Evolutionary conservation across 108 stramenopile species (phyloP), one percentile per base, ranked within the genome.

Genomic region (Cyclotella baltica): DNA sequence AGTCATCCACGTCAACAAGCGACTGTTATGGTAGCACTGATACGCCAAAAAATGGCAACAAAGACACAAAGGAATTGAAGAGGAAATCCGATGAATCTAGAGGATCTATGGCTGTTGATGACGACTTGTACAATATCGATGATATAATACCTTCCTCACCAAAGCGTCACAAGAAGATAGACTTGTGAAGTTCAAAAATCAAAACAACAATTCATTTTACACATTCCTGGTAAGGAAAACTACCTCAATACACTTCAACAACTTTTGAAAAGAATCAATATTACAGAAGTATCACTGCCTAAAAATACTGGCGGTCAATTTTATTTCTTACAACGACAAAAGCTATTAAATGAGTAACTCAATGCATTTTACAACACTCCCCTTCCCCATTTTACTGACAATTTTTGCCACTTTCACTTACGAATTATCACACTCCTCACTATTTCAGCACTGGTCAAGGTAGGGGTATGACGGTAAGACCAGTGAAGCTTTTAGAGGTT

Each of bases 101-200:
- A 15, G 89, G 86, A 8, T 62, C 87, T 0, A 50, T 75, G n/a
- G 70, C 59, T 28, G 48, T 57, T n/a, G 84, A 85, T 28, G 85
- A 93, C 70, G 92, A 88, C 51, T 70, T 93, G 46, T 93, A 93
- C 62, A 78, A 93, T 51, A 73, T 90, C 72, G 85, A 84, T 72
- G 88, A 90, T 63, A 65, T 85, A 43, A 48, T 88, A 15, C 77
- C 62, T 11, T 67, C 82, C 10, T 57, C 58, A 19, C 67, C 82
- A 40, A 83, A 79, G 58, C 78, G 82, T 53, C 71, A 36, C 1
- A 83, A 75, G 36, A 51, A 67, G 28, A 57, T 53, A 27, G 64
- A 75, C 23, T 34, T 37, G 55, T 83, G 70, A 76, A 63, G 58
- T 50, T 58, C 20, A 63, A 23, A 30, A 23, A 48, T 62, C 46